phyloP scores from a whole-genome alignment of 306 rosid species.

The Begonia peltatifolia region DNA sequence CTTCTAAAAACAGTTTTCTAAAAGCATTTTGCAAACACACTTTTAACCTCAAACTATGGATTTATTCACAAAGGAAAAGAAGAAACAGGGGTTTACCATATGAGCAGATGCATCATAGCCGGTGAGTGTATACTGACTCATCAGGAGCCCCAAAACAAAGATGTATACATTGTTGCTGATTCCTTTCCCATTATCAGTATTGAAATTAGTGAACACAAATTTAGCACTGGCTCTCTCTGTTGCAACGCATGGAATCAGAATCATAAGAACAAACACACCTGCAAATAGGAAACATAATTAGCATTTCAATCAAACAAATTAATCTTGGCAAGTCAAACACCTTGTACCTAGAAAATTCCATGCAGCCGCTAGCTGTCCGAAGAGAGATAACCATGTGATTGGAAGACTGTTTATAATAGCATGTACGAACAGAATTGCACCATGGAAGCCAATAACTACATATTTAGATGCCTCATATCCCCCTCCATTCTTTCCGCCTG shows the following conservation, averaged over 20 bases:
- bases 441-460: constrained; percentile 55
- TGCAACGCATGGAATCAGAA: constrained; percentile 62
- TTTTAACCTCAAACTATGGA: too few species aligned
- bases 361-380: constrained; percentile 75
- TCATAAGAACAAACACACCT: constrained; percentile 89
- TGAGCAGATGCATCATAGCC: constrained; percentile 98
- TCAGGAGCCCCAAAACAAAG: constrained; percentile 76
- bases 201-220: constrained; percentile 89
- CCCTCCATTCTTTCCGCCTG: constrained; percentile 76
- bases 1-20: background rate
- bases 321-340: constrained; percentile 1
- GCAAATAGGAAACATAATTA: constrained; percentile 11
- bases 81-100: constrained; percentile 39
- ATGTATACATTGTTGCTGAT: constrained; percentile 51
- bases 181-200: constrained; percentile 73
- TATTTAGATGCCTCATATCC: constrained; percentile 75
- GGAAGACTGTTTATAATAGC: constrained; percentile 78
- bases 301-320: background rate
- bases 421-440: constrained; percentile 55
- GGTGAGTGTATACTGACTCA: constrained; percentile 85
- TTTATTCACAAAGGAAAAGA: background rate
- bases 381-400: constrained; percentile 62
- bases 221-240: constrained; percentile 67
- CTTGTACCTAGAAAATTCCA: constrained; percentile 76
- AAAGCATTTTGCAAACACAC: background rate